These are phyloP conservation scores for Bipolaris cookei DNA, from an alignment of 2,329 filamentous ascomycete species.

Conservation along the genomic window DNA sequence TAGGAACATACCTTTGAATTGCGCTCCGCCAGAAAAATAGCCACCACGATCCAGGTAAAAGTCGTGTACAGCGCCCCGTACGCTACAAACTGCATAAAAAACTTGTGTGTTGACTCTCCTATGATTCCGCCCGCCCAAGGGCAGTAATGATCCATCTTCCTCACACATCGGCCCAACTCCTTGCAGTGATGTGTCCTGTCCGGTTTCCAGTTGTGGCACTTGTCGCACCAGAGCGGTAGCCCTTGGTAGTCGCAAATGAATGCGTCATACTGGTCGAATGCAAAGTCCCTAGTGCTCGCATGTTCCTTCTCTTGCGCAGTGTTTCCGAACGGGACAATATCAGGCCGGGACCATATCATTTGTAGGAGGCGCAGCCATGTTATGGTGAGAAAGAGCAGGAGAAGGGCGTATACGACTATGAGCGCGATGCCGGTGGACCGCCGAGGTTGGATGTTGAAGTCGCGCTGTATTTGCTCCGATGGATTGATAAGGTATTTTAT, in stretches of 20 bases:
- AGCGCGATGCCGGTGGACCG: slow-evolving; percentile 69
- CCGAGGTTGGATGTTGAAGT: slow-evolving; percentile 47
- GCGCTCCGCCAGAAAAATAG: slow-evolving; percentile 67
- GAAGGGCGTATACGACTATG: slow-evolving; percentile 73
- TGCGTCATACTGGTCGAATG: slow-evolving; percentile 80
- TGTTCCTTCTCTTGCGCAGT: slow-evolving; percentile 37
- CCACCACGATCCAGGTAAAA: slow-evolving; percentile 68
- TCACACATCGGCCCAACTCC: slow-evolving; percentile 79
- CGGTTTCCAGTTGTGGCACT: slow-evolving; percentile 85
- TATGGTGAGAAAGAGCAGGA: slow-evolving; percentile 69
- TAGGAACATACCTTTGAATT: slow-evolving; percentile 50
- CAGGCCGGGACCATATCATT: slow-evolving; percentile 72
- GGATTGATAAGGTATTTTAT: slow-evolving; percentile 74
- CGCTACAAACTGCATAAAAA: slow-evolving; percentile 84
- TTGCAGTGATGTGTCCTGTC: slow-evolving; percentile 88
- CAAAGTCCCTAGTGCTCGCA: slow-evolving; percentile 61
- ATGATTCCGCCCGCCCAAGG: slow-evolving; percentile 96
- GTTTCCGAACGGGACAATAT: slow-evolving; percentile 70
- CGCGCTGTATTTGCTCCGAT: slow-evolving; percentile 30
- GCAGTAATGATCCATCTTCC: slow-evolving; percentile 95
- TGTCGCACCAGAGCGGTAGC: slow-evolving; percentile 80
- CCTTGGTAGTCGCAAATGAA: slow-evolving; percentile 86
- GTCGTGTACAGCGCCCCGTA: slow-evolving; percentile 74
- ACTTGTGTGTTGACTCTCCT: slow-evolving; percentile 85
- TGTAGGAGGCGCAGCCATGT: slow-evolving; percentile 75